These are phyloP conservation scores for Simplicillium aogashimaense DNA, from an alignment of 2,329 filamentous ascomycete genomes.

Conservation along the genomic window DNA sequence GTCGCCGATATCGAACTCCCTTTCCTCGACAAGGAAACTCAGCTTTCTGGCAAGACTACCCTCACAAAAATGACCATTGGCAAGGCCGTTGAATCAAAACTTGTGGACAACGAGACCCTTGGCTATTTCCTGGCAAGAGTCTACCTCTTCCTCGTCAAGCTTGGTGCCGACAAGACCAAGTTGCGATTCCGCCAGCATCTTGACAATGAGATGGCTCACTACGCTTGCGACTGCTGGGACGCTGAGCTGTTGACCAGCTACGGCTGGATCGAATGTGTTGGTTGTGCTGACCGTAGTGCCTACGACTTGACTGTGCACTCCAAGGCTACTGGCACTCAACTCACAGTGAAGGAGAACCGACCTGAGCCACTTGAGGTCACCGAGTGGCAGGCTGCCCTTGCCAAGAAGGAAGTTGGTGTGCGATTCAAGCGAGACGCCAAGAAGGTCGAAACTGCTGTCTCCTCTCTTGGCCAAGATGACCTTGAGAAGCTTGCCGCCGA, in stretches of 20 bases:
- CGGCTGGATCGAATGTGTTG: constrained; percentile 63
- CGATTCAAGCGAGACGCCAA: constrained; percentile 59
- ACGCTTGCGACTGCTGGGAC: constrained; percentile 63
- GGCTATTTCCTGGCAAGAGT: constrained; percentile 61
- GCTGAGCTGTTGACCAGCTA: constrained; percentile 57
- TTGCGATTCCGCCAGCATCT: constrained; percentile 63
- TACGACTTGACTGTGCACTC: constrained; percentile 58
- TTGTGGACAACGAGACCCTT: constrained; percentile 61
- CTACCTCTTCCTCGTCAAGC: constrained; percentile 51
- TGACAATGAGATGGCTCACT: constrained; percentile 64
- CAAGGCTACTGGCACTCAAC: constrained; percentile 51
- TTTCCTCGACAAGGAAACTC: constrained; percentile 50
- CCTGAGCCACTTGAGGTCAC: constrained; percentile 51
- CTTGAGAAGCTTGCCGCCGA: constrained; percentile 41
- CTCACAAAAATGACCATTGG: constrained; percentile 47
- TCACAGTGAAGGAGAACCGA: constrained; percentile 50
- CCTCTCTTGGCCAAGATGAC: constrained; percentile 48
- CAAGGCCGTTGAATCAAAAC: constrained; percentile 47
- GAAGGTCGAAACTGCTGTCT: constrained; percentile 51
- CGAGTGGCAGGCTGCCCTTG: constrained; percentile 52
- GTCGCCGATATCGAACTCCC: constrained; percentile 51
- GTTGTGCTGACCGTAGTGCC: constrained; percentile 57
- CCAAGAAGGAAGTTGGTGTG: constrained; percentile 60
- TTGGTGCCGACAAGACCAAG: constrained; percentile 52
- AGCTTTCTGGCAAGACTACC: constrained; percentile 50